Evolutionary conservation across 441 rosid genomes (phyloP).

Genomic region (Lagerstroemia fauriei): DNA sequence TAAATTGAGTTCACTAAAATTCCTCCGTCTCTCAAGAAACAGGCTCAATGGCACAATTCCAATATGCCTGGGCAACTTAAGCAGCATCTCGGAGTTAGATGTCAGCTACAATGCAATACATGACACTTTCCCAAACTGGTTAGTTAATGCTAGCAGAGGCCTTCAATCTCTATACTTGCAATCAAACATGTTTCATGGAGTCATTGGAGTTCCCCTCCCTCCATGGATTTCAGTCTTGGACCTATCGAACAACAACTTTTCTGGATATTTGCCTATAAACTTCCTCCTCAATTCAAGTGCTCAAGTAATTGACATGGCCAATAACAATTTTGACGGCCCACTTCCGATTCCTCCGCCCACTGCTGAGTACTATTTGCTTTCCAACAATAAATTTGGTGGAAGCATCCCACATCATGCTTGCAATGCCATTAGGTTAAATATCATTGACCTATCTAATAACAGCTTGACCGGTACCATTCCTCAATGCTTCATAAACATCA

Average conservation of each 20-base stretch:
- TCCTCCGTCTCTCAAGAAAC: neutral
- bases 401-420: neutral
- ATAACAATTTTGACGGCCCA: neutral
- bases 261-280: neutral
- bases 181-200: constrained; percentile 3
- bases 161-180: neutral
- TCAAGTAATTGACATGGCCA: neutral
- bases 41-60: neutral
- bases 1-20: neutral
- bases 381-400: constrained; percentile 1
- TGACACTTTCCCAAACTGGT: neutral
- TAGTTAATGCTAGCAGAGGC: neutral
- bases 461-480: constrained; percentile 1
- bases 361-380: neutral
- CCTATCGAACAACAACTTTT: neutral
- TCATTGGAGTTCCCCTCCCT: neutral
- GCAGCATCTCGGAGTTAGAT: neutral
- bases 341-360: neutral
- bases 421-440: too few relatives aligned
- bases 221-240: neutral
- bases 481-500: neutral
- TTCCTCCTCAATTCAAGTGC: neutral
- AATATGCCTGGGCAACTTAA: neutral
- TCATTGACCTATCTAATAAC: neutral
- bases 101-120: neutral